Base-by-base conservation (phyloP, 2,329 filamentous ascomycete species). In the Chrysoporthe austroafricana region DNA sequence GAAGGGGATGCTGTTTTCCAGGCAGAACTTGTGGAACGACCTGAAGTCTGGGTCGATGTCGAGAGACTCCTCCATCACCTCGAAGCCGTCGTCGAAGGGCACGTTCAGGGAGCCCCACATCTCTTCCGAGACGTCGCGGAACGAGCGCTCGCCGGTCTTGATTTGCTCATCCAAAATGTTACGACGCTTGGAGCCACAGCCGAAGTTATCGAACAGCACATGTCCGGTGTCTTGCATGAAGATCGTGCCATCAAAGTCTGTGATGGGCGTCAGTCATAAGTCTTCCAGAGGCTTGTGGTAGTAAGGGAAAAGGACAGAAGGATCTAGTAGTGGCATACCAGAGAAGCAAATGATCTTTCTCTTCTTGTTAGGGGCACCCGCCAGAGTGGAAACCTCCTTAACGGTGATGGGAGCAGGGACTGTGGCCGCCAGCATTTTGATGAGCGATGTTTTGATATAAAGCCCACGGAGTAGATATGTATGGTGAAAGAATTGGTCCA, bases 221-320 rank as follows among this genome's bases (percentile, higher is more conserved):
- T 91, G 89, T 57, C 90, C 90, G 1, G 87, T 90, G 72, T 90
- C 87, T 81, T 90, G 87, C 83, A 89, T 89, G 81, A 90, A 90
- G 70, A 91, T 91, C 4, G 89, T 91, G 70, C 89, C 89, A 76
- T 91, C 89, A 72, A 91, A 91, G 77, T 91, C 88, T 90, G 68
- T 63, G 52, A 36, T 18, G 1, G 32, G 32, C 2, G 4, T 14
- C 58, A 60, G 18, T 42, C 2, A 9, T 60, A 56, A 48, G 42
- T 14, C 13, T 44, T 18, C 46, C 7, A 4, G 39, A 56, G 44
- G 8, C 44, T n/a, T 46, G 44, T 46, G 32, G 8, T 3, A 36
- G 44, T 1, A 42, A 46, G 32, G 36, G 18, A 36, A 44, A 43
- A 59, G 26, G 32, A 34, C 14, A 26, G 26, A 32, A 13, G 14